A percentile compares a stretch with the other conserved stretches of the same genome.
These are phyloP conservation scores for Leishmania guyanensis DNA, from an alignment of 208 protist genomes.

Conservation along the genomic window DNA sequence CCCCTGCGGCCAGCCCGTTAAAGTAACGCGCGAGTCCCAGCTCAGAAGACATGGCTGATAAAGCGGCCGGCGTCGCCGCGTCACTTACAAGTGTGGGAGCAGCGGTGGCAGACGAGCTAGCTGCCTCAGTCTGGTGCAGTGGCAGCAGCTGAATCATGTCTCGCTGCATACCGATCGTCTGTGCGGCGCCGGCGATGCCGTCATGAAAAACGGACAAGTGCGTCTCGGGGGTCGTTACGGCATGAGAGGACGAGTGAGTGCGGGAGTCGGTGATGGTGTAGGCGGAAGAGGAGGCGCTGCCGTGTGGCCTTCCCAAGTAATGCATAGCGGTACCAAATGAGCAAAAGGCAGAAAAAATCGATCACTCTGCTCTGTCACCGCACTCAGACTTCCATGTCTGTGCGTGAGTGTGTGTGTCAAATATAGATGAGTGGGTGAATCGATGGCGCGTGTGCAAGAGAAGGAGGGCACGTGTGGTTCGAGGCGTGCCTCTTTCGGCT, in stretches of 20 bases:
- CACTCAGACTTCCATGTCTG: not conserved
- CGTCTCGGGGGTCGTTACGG: not conserved
- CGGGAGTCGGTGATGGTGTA: not conserved
- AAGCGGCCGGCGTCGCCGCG: not conserved
- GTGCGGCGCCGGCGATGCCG: not conserved
- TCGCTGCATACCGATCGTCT: not conserved
- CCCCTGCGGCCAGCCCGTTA: constrained; percentile 43
- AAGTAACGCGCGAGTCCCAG: constrained; percentile 33
- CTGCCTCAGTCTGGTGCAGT: not conserved
- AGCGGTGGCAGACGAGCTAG: not conserved
- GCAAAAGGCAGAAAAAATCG: not conserved
- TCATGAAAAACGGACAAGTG: not conserved
- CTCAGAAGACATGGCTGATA: not conserved
- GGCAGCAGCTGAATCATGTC: not conserved
- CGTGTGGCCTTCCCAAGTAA: not conserved
- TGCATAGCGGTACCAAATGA: not conserved
- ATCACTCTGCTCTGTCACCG: not conserved
- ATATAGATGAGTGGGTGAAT: not conserved
- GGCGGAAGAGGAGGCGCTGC: not conserved
- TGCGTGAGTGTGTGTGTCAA: not conserved
- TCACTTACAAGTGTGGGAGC: not conserved
- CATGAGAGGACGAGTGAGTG: not conserved
- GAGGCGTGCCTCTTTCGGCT: not conserved
- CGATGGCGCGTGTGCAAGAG: not conserved
- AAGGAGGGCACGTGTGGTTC: not conserved